Conservation (phyloP, 169 alveolate genomes). For the Plasmodium berghei region DNA sequence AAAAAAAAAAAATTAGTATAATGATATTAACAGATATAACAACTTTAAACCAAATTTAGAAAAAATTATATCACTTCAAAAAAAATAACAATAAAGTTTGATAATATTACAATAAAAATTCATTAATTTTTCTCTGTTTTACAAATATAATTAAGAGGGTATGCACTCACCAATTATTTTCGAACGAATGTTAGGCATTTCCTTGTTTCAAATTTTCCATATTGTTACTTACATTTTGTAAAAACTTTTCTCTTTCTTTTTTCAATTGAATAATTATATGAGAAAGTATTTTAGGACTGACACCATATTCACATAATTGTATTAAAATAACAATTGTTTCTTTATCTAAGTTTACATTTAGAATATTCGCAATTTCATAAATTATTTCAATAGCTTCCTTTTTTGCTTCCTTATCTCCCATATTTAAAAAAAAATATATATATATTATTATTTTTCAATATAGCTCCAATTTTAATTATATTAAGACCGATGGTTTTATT, state of each 20-base stretch:
- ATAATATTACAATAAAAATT: background rate
- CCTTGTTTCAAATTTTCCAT: slow-evolving; percentile 27
- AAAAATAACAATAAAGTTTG: too few species aligned
- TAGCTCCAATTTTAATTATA: too few species aligned
- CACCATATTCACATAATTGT: slow-evolving; percentile 81
- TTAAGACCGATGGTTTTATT: too few species aligned
- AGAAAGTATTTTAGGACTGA: slow-evolving; percentile 81
- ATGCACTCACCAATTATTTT: background rate
- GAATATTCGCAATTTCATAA: slow-evolving; percentile 79
- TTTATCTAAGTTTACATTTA: slow-evolving; percentile 82
- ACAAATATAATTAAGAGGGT: background rate
- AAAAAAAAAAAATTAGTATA: too few species aligned
- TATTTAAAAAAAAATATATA: slow-evolving; percentile 19
- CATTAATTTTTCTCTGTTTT: background rate
- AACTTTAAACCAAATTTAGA: too few species aligned
- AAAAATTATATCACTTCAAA: too few species aligned
- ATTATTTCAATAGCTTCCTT: slow-evolving; percentile 80
- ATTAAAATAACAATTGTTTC: slow-evolving; percentile 79
- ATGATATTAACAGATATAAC: too few species aligned
- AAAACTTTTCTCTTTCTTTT: slow-evolving; percentile 72
- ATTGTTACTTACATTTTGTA: slow-evolving; percentile 26
- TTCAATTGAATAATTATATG: slow-evolving; percentile 79
- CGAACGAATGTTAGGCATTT: background rate
- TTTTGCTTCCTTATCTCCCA: slow-evolving; percentile 76
- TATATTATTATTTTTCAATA: background rate